phyloP scores from a whole-genome alignment of 371 early-diverging fungal genomes.

The Mortierella sp. region DNA sequence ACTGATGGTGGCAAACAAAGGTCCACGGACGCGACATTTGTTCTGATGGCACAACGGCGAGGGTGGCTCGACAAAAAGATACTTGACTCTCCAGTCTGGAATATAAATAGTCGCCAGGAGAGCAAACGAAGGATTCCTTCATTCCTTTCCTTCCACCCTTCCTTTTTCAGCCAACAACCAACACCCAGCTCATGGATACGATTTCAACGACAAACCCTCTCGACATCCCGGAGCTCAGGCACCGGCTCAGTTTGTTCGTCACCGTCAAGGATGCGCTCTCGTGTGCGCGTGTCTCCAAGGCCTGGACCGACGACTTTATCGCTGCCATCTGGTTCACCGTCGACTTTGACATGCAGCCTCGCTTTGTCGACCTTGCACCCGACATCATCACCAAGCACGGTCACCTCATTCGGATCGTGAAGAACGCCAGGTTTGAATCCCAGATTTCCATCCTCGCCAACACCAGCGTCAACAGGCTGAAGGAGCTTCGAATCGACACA shows the following conservation, averaged over 20 bases:
- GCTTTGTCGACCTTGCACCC: not conserved
- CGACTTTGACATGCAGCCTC: not conserved
- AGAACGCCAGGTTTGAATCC: not conserved
- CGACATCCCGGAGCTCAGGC: slow-evolving; percentile 10
- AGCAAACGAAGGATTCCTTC: too few relatives aligned
- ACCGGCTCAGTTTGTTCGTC: not conserved
- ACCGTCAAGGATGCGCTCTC: slow-evolving; percentile 3
- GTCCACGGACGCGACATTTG: too few relatives aligned
- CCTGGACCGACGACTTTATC: slow-evolving; percentile 1
- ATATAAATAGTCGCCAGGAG: too few relatives aligned
- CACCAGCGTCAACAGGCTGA: not conserved
- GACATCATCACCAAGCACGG: not conserved
- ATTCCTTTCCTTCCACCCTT: too few relatives aligned
- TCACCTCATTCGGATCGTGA: not conserved
- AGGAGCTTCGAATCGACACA: too few relatives aligned
- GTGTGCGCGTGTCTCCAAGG: slow-evolving; percentile 9
- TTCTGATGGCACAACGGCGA: too few relatives aligned
- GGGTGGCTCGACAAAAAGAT: too few relatives aligned
- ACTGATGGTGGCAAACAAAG: too few relatives aligned
- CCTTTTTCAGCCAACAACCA: too few relatives aligned
- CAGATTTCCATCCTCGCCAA: not conserved
- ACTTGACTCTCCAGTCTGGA: too few relatives aligned
- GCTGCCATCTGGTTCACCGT: slow-evolving; percentile 8
- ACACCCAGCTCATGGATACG: too few relatives aligned
- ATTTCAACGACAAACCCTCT: too few relatives aligned